A percentile compares a stretch with the other conserved stretches of the same genome.
Conservation (phyloP, 345 rosid genomes). For the Balakata baccata region DNA sequence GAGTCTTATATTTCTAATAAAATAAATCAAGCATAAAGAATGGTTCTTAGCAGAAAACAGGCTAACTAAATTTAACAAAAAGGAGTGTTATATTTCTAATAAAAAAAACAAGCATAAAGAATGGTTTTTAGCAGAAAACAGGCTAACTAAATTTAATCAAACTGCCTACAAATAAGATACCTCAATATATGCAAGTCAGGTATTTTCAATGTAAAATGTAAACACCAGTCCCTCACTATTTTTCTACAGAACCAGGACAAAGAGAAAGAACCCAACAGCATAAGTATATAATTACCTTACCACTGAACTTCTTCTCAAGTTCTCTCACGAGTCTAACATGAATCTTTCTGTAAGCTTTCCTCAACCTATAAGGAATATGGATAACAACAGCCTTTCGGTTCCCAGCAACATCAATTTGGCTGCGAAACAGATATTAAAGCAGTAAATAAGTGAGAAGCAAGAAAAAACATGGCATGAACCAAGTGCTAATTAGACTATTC, state of each 20-base stretch:
- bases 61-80: not conserved
- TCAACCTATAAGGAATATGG: conserved; percentile 73
- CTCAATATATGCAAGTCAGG: too few relatives aligned
- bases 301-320: conserved; percentile 86
- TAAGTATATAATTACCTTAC: conserved; percentile 46
- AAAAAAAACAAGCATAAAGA: not conserved
- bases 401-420: conserved; percentile 78
- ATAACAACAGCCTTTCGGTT: conserved; percentile 71
- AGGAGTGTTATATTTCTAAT: not conserved
- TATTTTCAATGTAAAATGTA: not conserved
- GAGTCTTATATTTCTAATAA: not conserved
- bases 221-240: not conserved
- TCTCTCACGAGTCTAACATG: conserved; percentile 85
- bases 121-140: not conserved
- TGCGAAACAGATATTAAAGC: conserved; percentile 23
- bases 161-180: not conserved
- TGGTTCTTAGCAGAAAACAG: not conserved
- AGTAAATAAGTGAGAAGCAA: not conserved
- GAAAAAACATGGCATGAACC: not conserved
- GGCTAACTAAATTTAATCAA: not conserved
- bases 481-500: conserved; percentile 20
- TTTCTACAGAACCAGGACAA: not conserved
- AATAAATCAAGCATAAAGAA: not conserved
- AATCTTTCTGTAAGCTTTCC: conserved; percentile 72
- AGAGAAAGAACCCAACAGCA: not conserved